A percentile compares a stretch with the other conserved stretches of the same genome.
Conservation (phyloP, 805 yeast species). For the Debaryomyces hansenii region DNA sequence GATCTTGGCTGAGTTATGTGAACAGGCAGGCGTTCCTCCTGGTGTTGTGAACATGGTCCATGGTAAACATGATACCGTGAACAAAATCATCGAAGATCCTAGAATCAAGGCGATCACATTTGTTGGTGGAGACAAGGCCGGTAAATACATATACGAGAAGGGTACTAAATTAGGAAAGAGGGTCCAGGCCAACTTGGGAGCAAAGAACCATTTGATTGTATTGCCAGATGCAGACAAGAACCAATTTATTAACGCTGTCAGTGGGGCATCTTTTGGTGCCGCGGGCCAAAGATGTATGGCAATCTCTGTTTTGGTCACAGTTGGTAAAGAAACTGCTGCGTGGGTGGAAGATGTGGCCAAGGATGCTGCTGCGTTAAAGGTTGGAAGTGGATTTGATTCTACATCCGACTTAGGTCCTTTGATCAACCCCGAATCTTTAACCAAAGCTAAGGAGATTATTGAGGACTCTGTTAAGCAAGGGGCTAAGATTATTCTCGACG, state of each 20-base stretch:
- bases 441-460: slow-evolving; percentile 56
- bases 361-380: slow-evolving; percentile 56
- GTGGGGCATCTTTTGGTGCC: slow-evolving; percentile 79
- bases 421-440: slow-evolving; percentile 58
- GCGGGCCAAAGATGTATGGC: slow-evolving; percentile 88
- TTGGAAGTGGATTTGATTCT: slow-evolving; percentile 65
- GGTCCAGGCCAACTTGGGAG: slow-evolving; percentile 77
- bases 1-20: slow-evolving; percentile 68
- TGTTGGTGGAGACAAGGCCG: slow-evolving; percentile 80
- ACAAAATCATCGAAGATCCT: slow-evolving; percentile 68
- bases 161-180: slow-evolving; percentile 71
- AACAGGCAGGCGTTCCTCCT: slow-evolving; percentile 73
- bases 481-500: slow-evolving; percentile 63
- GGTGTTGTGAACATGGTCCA: slow-evolving; percentile 74
- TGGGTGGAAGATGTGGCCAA: slow-evolving; percentile 63
- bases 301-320: slow-evolving; percentile 69
- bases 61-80: slow-evolving; percentile 72
- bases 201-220: slow-evolving; percentile 74
- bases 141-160: slow-evolving; percentile 66
- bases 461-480: slow-evolving; percentile 58
- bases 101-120: slow-evolving; percentile 75
- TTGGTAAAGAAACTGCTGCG: slow-evolving; percentile 56
- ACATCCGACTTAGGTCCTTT: slow-evolving; percentile 73
- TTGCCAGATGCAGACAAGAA: slow-evolving; percentile 70
- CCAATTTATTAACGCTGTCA: slow-evolving; percentile 62